A percentile compares a stretch with the other conserved stretches of the same genome.
Conservation (phyloP, 2,329 filamentous ascomycete species). For the Fusarium agapanthi region DNA sequence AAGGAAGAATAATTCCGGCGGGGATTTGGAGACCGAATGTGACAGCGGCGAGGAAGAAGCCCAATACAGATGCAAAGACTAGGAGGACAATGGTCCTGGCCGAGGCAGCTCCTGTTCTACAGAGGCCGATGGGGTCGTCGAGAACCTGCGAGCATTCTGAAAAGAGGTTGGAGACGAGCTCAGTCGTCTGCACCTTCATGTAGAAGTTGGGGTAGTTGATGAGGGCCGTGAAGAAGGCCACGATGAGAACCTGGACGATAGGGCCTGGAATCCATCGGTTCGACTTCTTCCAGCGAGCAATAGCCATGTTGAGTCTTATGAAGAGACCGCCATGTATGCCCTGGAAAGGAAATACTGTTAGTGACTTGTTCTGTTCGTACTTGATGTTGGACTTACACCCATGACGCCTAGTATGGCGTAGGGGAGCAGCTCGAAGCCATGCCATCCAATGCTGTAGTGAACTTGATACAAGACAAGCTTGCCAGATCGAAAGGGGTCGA, state of each 20-base stretch:
- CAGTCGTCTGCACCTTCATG: conserved; percentile 91
- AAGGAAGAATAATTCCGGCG: conserved; percentile 93
- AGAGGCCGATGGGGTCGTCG: conserved; percentile 90
- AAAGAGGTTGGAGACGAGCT: conserved; percentile 91
- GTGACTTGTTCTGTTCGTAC: background rate
- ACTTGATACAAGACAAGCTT: conserved; percentile 97
- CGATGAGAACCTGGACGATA: conserved; percentile 79
- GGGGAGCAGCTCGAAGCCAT: conserved; percentile 91
- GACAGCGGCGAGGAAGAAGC: conserved; percentile 83
- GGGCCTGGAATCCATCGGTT: conserved; percentile 73
- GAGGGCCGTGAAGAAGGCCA: conserved; percentile 83
- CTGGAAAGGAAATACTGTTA: conserved; percentile 45
- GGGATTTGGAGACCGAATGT: conserved; percentile 96
- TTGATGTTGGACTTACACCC: conserved; percentile 59
- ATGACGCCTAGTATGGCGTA: conserved; percentile 87
- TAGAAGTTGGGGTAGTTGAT: conserved; percentile 97
- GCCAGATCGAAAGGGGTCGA: conserved; percentile 94
- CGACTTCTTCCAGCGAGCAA: conserved; percentile 82
- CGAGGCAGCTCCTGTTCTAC: conserved; percentile 85
- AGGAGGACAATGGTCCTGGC: conserved; percentile 84
- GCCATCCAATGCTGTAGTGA: conserved; percentile 90
- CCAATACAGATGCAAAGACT: conserved; percentile 81
- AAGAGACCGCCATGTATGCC: conserved; percentile 96
- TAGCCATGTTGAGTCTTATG: conserved; percentile 90
- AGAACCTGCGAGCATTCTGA: conserved; percentile 84